These are phyloP conservation scores for Colletotrichum magnum DNA, from an alignment of 2,329 filamentous ascomycete genomes.

Conservation along the genomic window DNA sequence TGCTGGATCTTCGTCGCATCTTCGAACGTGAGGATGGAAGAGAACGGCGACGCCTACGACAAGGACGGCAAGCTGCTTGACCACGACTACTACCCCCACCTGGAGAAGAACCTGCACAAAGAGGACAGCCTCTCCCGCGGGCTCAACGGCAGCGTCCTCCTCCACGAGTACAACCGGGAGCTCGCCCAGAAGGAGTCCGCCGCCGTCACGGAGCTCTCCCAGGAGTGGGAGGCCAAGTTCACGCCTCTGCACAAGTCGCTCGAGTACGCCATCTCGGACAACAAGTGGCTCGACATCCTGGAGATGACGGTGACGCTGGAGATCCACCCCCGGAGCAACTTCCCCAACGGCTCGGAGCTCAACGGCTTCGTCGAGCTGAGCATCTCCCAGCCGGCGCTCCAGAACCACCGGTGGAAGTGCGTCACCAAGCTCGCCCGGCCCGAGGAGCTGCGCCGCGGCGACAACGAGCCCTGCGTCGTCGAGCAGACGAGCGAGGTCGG, in stretches of 20 bases:
- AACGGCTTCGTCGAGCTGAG: constrained; percentile 72
- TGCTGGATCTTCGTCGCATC: constrained; percentile 73
- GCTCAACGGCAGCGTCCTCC: constrained; percentile 63
- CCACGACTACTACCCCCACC: constrained; percentile 67
- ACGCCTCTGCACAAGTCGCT: constrained; percentile 69
- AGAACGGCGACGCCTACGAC: constrained; percentile 57
- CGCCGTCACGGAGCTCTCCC: constrained; percentile 66
- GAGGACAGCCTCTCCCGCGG: constrained; percentile 65
- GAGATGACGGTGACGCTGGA: constrained; percentile 75
- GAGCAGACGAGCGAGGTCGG: constrained; percentile 66
- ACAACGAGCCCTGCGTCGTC: constrained; percentile 57
- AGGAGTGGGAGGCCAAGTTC: constrained; percentile 71
- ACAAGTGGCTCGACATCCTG: constrained; percentile 70
- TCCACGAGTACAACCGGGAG: constrained; percentile 72
- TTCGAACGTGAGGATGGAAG: constrained; percentile 64
- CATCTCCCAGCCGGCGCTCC: constrained; percentile 67
- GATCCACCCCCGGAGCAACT: constrained; percentile 69
- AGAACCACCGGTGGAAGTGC: constrained; percentile 73
- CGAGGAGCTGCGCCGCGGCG: constrained; percentile 61
- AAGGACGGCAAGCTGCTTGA: constrained; percentile 60
- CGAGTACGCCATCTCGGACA: constrained; percentile 61
- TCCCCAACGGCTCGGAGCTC: constrained; percentile 72
- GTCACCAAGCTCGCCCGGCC: constrained; percentile 72
- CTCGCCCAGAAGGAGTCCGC: constrained; percentile 70
- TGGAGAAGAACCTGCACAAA: constrained; percentile 68